These are phyloP conservation scores for Allodekkera sacchari DNA, from an alignment of 805 yeast genomes.

Conservation along the genomic window DNA sequence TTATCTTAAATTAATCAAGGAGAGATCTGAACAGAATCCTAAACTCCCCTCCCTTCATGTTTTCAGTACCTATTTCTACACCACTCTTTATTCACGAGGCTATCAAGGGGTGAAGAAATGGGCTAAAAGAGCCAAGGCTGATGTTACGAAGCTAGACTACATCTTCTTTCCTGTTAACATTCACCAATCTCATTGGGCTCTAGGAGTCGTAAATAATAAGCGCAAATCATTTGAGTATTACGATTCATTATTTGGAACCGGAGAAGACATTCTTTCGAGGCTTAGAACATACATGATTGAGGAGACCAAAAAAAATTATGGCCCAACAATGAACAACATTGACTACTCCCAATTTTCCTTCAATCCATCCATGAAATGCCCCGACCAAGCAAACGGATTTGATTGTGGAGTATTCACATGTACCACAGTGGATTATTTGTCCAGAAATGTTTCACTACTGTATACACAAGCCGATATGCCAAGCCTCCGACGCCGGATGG, in stretches of 20 bases:
- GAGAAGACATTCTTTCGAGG: slow-evolving; percentile 33
- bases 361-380: slow-evolving; percentile 33
- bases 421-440: slow-evolving; percentile 57
- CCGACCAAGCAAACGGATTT: slow-evolving; percentile 81
- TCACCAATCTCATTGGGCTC: slow-evolving; percentile 84
- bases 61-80: slow-evolving; percentile 84
- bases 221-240: slow-evolving; percentile 54
- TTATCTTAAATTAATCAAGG: slow-evolving; percentile 51
- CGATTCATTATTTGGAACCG: slow-evolving; percentile 64
- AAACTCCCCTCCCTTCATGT: slow-evolving; percentile 41
- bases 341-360: slow-evolving; percentile 21
- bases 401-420: slow-evolving; percentile 96
- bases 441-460: slow-evolving; percentile 39
- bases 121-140: slow-evolving; percentile 69
- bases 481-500: slow-evolving; percentile 58
- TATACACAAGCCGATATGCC: slow-evolving; percentile 68
- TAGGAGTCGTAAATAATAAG: slow-evolving; percentile 66
- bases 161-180: slow-evolving; percentile 83
- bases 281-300: slow-evolving; percentile 55
- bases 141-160: slow-evolving; percentile 53
- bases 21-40: slow-evolving; percentile 20
- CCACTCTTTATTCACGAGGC: slow-evolving; percentile 64
- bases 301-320: slow-evolving; percentile 52
- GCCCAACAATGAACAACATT: slow-evolving; percentile 27
- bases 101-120: slow-evolving; percentile 75